phyloP scores from a whole-genome alignment of 345 rosid genomes.

The Bruguiera sexangula region DNA sequence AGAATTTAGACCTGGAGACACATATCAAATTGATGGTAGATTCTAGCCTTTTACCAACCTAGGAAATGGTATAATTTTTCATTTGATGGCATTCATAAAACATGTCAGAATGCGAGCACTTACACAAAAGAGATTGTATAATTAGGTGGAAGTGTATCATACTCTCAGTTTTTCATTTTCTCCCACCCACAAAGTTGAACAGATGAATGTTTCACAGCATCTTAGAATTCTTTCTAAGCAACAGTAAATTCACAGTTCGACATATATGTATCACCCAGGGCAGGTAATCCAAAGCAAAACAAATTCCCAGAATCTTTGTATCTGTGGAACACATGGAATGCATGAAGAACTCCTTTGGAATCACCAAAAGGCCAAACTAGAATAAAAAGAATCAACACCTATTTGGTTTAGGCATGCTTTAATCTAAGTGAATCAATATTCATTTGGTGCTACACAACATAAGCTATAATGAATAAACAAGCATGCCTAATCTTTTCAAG shows the following conservation, averaged over 20 bases:
- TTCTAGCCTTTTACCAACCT: neutral
- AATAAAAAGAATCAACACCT: neutral
- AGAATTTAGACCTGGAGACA: neutral
- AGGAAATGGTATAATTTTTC: neutral
- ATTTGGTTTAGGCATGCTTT: neutral
- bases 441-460: neutral
- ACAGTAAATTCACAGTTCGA: neutral
- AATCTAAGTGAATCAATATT: neutral
- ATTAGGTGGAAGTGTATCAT: too few species aligned
- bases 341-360: neutral
- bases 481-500: constrained; percentile 3
- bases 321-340: neutral
- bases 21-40: neutral
- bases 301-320: neutral
- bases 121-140: too few species aligned
- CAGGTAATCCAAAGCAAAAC: neutral
- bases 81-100: neutral
- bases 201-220: neutral
- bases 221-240: neutral
- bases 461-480: constrained; percentile 2
- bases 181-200: too few species aligned
- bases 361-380: neutral
- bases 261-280: neutral
- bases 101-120: neutral
- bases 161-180: too few species aligned